Evolutionary conservation across 345 rosid genomes (phyloP).

Genomic region (Dipteronia dyeriana): DNA sequence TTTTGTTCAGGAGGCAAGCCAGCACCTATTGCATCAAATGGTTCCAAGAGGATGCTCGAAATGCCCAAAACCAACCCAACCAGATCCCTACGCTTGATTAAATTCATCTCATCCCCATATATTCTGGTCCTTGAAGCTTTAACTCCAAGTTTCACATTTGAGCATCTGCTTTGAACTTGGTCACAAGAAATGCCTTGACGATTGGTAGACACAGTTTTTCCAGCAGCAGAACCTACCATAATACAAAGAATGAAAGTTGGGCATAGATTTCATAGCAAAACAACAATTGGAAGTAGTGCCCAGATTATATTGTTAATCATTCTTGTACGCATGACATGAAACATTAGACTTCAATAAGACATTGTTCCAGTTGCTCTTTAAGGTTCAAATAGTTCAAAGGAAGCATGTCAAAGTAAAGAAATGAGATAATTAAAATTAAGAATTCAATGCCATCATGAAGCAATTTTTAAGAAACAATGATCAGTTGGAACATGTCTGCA

Average conservation of each 20-base stretch:
- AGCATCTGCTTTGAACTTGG: conserved; percentile 34
- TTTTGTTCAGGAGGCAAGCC: conserved; percentile 91
- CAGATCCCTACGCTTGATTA: conserved; percentile 55
- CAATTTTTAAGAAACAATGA: not conserved
- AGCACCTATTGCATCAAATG: conserved; percentile 52
- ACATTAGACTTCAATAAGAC: not conserved
- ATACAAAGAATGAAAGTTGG: not conserved
- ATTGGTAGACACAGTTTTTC: conserved; percentile 24
- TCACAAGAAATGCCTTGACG: conserved; percentile 23
- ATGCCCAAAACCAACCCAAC: conserved; percentile 58
- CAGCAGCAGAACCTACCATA: conserved; percentile 40
- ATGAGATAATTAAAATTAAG: not conserved
- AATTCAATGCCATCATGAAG: not conserved
- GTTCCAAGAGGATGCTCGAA: conserved; percentile 39
- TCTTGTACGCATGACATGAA: not conserved
- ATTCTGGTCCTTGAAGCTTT: conserved; percentile 37
- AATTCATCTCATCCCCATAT: conserved; percentile 14
- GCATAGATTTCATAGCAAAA: conserved; percentile 12
- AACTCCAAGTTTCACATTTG: conserved; percentile 25
- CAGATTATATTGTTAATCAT: not conserved
- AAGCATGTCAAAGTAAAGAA: no score
- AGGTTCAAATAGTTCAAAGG: not conserved
- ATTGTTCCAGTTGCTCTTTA: not conserved
- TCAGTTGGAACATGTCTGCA: no score
- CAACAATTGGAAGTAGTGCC: not conserved